Evolutionary conservation across 1,139 yeast genomes (phyloP).

Genomic region (Candida dubliniensis): DNA sequence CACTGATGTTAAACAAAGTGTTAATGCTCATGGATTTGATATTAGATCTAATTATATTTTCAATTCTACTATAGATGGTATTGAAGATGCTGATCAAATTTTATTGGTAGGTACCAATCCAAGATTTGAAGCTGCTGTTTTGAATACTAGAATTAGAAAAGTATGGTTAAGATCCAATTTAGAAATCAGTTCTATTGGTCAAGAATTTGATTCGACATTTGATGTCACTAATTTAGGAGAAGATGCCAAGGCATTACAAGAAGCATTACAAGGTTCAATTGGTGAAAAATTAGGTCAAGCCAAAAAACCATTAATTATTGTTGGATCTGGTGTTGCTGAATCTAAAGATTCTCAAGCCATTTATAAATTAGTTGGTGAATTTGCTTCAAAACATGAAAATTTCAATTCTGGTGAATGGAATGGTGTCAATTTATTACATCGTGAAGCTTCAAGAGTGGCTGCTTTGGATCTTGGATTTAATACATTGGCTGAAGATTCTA

Average conservation of each 20-base stretch:
- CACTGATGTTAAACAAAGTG: conserved; percentile 63
- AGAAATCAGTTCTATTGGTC: conserved; percentile 72
- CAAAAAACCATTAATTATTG: conserved; percentile 72
- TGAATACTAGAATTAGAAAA: conserved; percentile 82
- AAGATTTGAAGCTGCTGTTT: conserved; percentile 87
- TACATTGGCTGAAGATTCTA: conserved; percentile 49
- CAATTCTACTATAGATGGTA: conserved; percentile 77
- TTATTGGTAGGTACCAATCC: conserved; percentile 84
- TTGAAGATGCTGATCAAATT: conserved; percentile 81
- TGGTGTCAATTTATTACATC: conserved; percentile 77
- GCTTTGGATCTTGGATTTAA: conserved; percentile 85
- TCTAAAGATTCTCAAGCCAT: conserved; percentile 65
- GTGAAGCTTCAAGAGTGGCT: conserved; percentile 85
- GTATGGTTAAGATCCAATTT: conserved; percentile 73
- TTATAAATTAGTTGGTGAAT: conserved; percentile 62
- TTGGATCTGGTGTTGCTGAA: conserved; percentile 81
- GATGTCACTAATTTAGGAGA: conserved; percentile 64
- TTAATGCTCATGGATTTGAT: conserved; percentile 71
- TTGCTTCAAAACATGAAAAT: conserved; percentile 57
- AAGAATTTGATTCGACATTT: conserved; percentile 76
- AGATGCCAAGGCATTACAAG: conserved; percentile 55
- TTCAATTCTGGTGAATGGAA: conserved; percentile 78
- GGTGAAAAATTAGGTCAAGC: conserved; percentile 72
- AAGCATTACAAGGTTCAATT: conserved; percentile 65
- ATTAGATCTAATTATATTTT: conserved; percentile 78